phyloP scores from a whole-genome alignment of 495 filamentous ascomycete species.

The Penicillium canariense region DNA sequence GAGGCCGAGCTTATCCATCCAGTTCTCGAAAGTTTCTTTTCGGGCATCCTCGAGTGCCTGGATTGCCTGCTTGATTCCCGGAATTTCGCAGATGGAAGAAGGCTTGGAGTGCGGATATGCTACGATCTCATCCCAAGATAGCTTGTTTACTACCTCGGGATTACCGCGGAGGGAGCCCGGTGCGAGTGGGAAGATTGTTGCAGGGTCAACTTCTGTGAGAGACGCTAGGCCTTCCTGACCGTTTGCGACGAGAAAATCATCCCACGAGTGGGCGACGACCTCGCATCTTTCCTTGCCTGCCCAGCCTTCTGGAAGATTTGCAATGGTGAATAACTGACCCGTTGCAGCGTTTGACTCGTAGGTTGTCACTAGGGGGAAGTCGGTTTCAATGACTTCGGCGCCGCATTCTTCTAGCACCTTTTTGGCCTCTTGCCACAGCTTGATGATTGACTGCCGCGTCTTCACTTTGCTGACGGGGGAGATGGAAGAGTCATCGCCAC shows the following conservation, averaged over 20 bases:
- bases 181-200: conserved; percentile 34
- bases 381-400: conserved; percentile 33
- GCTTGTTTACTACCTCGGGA: conserved; percentile 31
- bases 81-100: conserved; percentile 25
- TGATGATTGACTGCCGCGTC: conserved; percentile 29
- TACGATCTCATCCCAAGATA: conserved; percentile 35
- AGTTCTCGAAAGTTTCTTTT: conserved; percentile 32
- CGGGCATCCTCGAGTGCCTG: conserved; percentile 31
- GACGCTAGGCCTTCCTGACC: conserved; percentile 26
- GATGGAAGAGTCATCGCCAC: conserved; percentile 23
- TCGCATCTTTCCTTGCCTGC: conserved; percentile 32
- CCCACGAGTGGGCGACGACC: conserved; percentile 35
- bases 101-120: conserved; percentile 29
- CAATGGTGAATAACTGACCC: conserved; percentile 32
- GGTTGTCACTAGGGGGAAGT: conserved; percentile 31
- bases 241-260: conserved; percentile 32
- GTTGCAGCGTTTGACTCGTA: conserved; percentile 31
- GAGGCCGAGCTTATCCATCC: conserved; percentile 32
- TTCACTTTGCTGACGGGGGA: conserved; percentile 19
- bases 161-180: conserved; percentile 29
- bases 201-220: conserved; percentile 28
- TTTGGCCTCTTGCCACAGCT: conserved; percentile 31
- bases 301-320: conserved; percentile 34
- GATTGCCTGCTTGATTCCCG: conserved; percentile 26
- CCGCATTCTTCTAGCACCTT: conserved; percentile 26